Percentiles rank a stretch among this genome's conserved stretches.
Conservation (phyloP, 1,284 basidiomycete species). For the Moesziomyces sp. region DNA sequence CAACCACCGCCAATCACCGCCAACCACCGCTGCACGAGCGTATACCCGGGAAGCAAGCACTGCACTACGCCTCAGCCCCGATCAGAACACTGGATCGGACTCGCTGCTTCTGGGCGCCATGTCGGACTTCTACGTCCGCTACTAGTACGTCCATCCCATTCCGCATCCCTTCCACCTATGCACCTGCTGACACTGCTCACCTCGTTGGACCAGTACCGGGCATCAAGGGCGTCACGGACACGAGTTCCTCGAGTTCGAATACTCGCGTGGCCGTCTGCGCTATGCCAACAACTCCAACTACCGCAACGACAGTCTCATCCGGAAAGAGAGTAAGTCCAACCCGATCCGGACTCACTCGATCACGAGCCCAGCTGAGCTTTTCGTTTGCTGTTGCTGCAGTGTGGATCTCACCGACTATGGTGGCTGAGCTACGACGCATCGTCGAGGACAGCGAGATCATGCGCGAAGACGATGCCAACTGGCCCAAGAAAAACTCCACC, state of each 20-base stretch:
- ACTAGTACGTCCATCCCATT: slow-evolving; percentile 56
- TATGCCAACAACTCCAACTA: slow-evolving; percentile 99
- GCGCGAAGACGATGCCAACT: slow-evolving; percentile 96
- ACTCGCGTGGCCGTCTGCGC: slow-evolving; percentile 91
- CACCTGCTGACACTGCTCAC: not conserved
- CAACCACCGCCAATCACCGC: no score
- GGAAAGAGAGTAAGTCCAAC: slow-evolving; percentile 87
- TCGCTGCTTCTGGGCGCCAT: slow-evolving; percentile 10
- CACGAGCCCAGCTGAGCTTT: not conserved
- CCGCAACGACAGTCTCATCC: slow-evolving; percentile 93
- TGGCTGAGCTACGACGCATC: slow-evolving; percentile 92
- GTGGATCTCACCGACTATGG: slow-evolving; percentile 90
- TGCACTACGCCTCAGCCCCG: no score
- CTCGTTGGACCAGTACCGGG: slow-evolving; percentile 48
- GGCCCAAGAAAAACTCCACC: slow-evolving; percentile 98
- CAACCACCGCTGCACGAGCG: no score
- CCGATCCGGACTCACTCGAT: not conserved
- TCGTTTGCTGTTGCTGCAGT: slow-evolving; percentile 72
- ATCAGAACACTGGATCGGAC: no score
- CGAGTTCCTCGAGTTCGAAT: slow-evolving; percentile 94
- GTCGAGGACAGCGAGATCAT: slow-evolving; percentile 95
- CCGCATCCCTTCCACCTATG: no score
- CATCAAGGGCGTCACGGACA: slow-evolving; percentile 67
- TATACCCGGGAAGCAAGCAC: no score
- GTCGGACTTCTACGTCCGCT: slow-evolving; percentile 66